Evolutionary conservation across 306 rosid genomes (phyloP), one percentile per base, ranked within the genome.

Genomic region (Corylus heterophylla): DNA sequence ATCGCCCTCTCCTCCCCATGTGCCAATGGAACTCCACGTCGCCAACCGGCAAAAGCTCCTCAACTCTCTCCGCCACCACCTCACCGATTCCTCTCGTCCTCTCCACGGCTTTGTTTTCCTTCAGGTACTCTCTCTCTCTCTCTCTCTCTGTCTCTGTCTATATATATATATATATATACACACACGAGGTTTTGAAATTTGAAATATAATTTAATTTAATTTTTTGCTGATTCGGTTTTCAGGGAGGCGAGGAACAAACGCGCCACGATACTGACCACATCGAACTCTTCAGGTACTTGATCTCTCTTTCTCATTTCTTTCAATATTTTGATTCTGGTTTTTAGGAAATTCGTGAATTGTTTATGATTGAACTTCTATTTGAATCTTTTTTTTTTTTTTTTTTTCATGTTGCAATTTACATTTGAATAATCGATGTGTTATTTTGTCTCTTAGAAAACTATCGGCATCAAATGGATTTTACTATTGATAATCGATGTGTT

Each of bases 191-290:
- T 78, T 52, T 29, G 18, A 54, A 12, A 78, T 52, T 27, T 74
- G 4, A 3, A 22, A 20, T 17, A 0, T 12, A 3, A 12, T 50
- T 8, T 5, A 17, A 52, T 62, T 78, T 31, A 35, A 35, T 6
- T 8, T 14, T 5, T 17, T 8, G 17, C 12, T 3, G 5, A 14
- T 42, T 42, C 51, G 25, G 18, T 22, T 84, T 37, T 9, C 78
- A 94, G 92, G 98, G 97, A 22, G 98, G 97, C 76, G 91, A 92
- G 22, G 97, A 92, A 80, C 83, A 89, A 79, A 85, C 86, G n/a
- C 98, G 96, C 74, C 79, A 90, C 84, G 98, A 92, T 81, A 92
- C 98, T 20, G 98, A 94, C 12, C 98, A 90, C 86, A 8, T 80
- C 55, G 97, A 94, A 73, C 93, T 92, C 83, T 94, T 94, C 92